Conservation (phyloP, 1,284 basidiomycete species). For the Cutaneotrichosporon mucoides region DNA sequence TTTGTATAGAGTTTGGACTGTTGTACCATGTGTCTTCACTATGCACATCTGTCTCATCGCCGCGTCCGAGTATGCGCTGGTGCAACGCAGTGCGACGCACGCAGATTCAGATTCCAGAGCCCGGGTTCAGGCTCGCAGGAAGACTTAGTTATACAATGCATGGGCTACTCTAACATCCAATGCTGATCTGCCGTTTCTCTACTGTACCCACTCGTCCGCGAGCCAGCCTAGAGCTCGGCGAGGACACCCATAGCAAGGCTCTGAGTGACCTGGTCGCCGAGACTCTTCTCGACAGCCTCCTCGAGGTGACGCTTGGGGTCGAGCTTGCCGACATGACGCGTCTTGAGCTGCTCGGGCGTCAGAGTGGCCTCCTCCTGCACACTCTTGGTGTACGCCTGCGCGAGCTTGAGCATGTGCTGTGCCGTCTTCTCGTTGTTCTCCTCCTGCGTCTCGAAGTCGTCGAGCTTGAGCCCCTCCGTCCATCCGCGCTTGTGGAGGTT, state of each 20-base stretch:
- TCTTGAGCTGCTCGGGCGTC: constrained; percentile 84
- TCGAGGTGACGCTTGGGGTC: constrained; percentile 96
- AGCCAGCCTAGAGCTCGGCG: constrained; percentile 63
- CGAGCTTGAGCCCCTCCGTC: constrained; percentile 89
- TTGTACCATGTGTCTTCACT: constrained; percentile 9
- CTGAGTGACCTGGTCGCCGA: constrained; percentile 93
- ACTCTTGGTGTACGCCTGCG: constrained; percentile 89
- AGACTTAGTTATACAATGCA: constrained; percentile 22
- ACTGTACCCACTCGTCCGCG: not conserved
- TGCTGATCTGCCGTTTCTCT: not conserved
- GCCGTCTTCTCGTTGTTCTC: constrained; percentile 83
- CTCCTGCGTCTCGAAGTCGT: constrained; percentile 81
- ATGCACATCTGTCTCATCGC: not conserved
- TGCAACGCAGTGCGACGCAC: too few species aligned
- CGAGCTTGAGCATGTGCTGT: constrained; percentile 89
- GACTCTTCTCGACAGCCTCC: constrained; percentile 92
- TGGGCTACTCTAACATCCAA: constrained; percentile 11
- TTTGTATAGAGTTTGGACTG: constrained; percentile 14
- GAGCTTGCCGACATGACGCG: constrained; percentile 93
- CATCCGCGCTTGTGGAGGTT: constrained; percentile 96
- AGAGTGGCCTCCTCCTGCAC: constrained; percentile 93
- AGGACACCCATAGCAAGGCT: constrained; percentile 86
- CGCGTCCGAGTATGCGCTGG: not conserved
- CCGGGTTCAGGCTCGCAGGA: too few species aligned
- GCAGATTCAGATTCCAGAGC: too few species aligned